Base-by-base conservation (phyloP, 805 yeast genomes). In the Candida loeiensis region DNA sequence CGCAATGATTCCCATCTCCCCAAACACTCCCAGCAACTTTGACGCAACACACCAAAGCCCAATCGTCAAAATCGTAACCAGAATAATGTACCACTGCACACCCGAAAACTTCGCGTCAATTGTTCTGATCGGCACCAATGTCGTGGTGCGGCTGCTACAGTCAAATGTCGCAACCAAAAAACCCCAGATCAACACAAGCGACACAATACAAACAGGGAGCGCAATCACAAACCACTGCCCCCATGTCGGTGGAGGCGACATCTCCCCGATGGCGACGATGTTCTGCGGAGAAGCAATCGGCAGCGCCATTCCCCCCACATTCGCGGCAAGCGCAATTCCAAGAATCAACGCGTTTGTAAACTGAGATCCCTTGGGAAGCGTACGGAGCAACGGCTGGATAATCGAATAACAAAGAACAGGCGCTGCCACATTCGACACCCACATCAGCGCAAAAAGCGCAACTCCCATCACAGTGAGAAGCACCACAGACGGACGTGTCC, bases 1-100 rank as follows among this genome's bases (percentile, higher is more conserved):
- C 0, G 98, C 95, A 45, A 93, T 80, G 48, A 90, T 82, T n/a
- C 99, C 99, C 93, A 90, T 88, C 52, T 90, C 96, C 24, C 99
- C 99, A 55, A 91, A 79, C 2, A 79, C 55, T 1, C 77, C 77
- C 42, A 84, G 80, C 8, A 90, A 63, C 53, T 78, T 77, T 28
- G 85, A 85, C 0, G 95, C 84, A 39, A 88, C 66, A 66, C 98
- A 91, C 99, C 99, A 91, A 30, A 91, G 66, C 2, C 77, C 59
- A 43, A 91, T 91, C 1, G 99, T 93, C 0, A 69, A 53, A 0
- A 82, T 45, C 1, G 95, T 78, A 2, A 88, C 86, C 2, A 59
- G 48, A 2, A 82, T 67, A 19, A 91, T 85, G 50, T 80, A 88
- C 76, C 82, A 79, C 61, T 93, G 98, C 19, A 76, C 74, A 3